Base-by-base conservation (phyloP, 2,329 filamentous ascomycete genomes). In the Aspergillus pseudoterreus region DNA sequence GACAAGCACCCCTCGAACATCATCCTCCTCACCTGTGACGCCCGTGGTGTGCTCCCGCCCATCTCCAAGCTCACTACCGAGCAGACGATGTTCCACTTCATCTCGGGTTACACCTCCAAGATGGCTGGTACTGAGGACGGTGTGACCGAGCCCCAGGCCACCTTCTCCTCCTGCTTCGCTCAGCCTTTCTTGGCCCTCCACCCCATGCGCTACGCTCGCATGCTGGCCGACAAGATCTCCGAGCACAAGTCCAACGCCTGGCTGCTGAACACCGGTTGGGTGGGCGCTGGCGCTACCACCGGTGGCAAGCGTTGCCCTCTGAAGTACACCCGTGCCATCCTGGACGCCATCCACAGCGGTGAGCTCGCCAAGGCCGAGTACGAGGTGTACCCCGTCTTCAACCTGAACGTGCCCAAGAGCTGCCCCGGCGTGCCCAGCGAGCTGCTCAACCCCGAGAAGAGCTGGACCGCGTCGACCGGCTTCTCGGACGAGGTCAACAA, bases 11-110 rank as follows among this genome's bases (percentile, higher is more conserved):
- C 94, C 63, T 87, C 82, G 75, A 99, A 99, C 85, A 97, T 99
- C 76, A 89, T 99, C 70, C 87, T 99, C 64, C 86, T 99, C 64
- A 99, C 94, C 57, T 99, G 94, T 79, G 94, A 99, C 68, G 94
- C 94, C 54, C 90, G 94, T 63, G 94, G 94, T 80, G 94, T 99
- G 45, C 85, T 99, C 51, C 94, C 94, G 51, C 94, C 94, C 45
- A 97, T 99, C 77, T 96, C 91, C 67, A 97, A 97, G 82, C 87
- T 99, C 71, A 85, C 88, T 80, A 84, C 87, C 59, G 85, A 90
- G 67, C 94, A 97, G 80, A 96, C 91, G 74, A 97, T 99, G 92
- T 99, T 97, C 87, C 94, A 99, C 83, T 99, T 99, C 85, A 99
- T 99, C 77, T 95, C 90, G 15, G 94, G 94, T 65, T 99, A 99